phyloP scores from a whole-genome alignment of 768 basidiomycete species.

The Pleurotus tuber-regium region DNA sequence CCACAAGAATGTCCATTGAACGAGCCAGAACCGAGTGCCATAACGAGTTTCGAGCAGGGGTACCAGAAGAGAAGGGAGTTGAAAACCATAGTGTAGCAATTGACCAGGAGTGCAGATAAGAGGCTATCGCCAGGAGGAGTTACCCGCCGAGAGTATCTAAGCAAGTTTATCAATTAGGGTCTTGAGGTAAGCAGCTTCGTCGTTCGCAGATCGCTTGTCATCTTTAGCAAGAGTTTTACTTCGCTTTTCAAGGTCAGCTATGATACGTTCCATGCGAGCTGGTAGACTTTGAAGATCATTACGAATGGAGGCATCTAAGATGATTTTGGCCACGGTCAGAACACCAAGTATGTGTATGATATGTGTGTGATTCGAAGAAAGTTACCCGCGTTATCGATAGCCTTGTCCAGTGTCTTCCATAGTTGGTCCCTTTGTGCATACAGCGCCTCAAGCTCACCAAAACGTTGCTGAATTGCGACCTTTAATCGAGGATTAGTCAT shows the following conservation, averaged over 20 bases:
- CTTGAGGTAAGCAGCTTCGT: conserved; percentile 27
- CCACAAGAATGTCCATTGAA: too few relatives aligned
- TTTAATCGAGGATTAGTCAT: conserved; percentile 21
- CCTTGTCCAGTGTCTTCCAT: conserved; percentile 52
- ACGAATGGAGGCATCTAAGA: conserved; percentile 33
- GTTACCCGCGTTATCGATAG: background rate
- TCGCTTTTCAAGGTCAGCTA: conserved; percentile 53
- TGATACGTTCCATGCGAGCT: conserved; percentile 47
- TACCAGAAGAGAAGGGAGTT: too few relatives aligned
- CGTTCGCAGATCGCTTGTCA: conserved; percentile 18
- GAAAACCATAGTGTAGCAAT: too few relatives aligned
- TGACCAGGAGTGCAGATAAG: too few relatives aligned
- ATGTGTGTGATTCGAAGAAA: too few relatives aligned
- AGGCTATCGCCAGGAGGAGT: too few relatives aligned
- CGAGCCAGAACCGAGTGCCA: too few relatives aligned
- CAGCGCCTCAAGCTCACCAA: conserved; percentile 46
- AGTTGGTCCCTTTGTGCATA: conserved; percentile 46
- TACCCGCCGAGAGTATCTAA: too few relatives aligned
- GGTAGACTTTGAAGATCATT: conserved; percentile 45
- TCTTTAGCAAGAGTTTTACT: conserved; percentile 40
- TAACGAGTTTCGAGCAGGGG: too few relatives aligned
- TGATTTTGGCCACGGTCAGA: conserved; percentile 9
- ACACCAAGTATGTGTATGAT: too few relatives aligned
- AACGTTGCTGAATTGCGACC: conserved; percentile 40
- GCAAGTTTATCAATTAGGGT: conserved; percentile 26